A percentile compares a stretch with the other conserved stretches of the same genome.
Evolutionary conservation across 2,329 filamentous ascomycete genomes (phyloP).

Genomic region (Helminthosporium solani): DNA sequence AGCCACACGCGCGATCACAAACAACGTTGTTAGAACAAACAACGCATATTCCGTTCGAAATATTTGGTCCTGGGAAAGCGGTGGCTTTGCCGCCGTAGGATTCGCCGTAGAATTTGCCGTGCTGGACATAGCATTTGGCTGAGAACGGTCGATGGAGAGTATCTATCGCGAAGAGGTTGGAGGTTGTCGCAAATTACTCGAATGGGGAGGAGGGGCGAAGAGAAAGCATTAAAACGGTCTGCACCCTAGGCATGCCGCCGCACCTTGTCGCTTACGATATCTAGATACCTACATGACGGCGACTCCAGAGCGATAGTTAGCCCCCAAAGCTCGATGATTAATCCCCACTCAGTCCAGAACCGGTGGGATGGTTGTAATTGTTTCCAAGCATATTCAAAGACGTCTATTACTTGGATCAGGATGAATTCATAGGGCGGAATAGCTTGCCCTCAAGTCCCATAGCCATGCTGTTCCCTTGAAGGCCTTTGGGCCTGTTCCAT

Average conservation of each 20-base stretch:
- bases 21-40: constrained; percentile 15
- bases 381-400: no score
- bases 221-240: background rate
- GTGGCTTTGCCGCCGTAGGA: constrained; percentile 5
- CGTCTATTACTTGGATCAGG: no score
- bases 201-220: background rate
- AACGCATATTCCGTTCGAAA: constrained; percentile 13
- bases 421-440: no score
- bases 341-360: no score
- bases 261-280: background rate
- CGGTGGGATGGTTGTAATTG: no score
- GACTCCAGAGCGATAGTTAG: background rate
- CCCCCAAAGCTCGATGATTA: no score
- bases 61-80: constrained; percentile 10
- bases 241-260: background rate
- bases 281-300: no score
- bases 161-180: background rate
- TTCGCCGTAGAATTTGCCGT: background rate
- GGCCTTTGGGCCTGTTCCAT: no score
- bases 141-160: background rate
- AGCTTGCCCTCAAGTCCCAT: no score
- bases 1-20: constrained; percentile 10
- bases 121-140: background rate
- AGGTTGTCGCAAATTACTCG: background rate
- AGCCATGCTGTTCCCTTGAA: background rate